Evolutionary conservation across 2,329 filamentous ascomycete genomes (phyloP), one percentile per base, ranked within the genome.

Genomic region (Thielaviopsis euricoi): DNA sequence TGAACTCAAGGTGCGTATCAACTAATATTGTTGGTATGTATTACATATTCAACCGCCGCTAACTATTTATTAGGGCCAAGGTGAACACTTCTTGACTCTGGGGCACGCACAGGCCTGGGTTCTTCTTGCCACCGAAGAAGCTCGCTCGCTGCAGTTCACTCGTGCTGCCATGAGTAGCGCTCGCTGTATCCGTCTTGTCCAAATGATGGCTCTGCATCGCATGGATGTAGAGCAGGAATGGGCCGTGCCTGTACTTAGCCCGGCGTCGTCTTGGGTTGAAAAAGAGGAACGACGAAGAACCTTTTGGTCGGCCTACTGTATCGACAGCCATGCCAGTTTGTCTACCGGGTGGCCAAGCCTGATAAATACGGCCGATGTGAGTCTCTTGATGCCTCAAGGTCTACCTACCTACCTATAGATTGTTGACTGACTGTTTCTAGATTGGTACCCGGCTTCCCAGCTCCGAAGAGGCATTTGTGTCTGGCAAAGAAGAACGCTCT

Each of bases 291-390:
- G 90, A 55, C 78, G 91, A 59, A 78, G 91, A 63, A 83, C 86
- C 0, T 95, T 95, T 64, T 96, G 91, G 91, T 80, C 84, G 62
- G 78, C 83, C 0, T 96, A 91, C 65, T 86, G 83, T 63, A 77
- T 87, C 49, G 90, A 96, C 67, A 80, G 87, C 25, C 94, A 94
- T 70, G 85, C 87, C 2, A 89, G 86, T 64, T 87, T 95, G 55
- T 89, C 88, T 13, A 95, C 89, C 3, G 90, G 90, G 2, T 96
- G 90, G 90, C 88, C 90, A 0, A 85, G 87, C 73, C 73, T 83
- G 25, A 82, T 95, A 49, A 83, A 94, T 62, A 78, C 87, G 59
- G 74, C 75, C 66, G 87, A 95, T 62, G 79, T 77, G 64, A 64
- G 70, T 64, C 48, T 29, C 5, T 23, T 19, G 46, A 15, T n/a